Evolutionary conservation across 352 stramenopile species (phyloP), one percentile per base, ranked within the genome.

Genomic region (Phytophthora cajani): DNA sequence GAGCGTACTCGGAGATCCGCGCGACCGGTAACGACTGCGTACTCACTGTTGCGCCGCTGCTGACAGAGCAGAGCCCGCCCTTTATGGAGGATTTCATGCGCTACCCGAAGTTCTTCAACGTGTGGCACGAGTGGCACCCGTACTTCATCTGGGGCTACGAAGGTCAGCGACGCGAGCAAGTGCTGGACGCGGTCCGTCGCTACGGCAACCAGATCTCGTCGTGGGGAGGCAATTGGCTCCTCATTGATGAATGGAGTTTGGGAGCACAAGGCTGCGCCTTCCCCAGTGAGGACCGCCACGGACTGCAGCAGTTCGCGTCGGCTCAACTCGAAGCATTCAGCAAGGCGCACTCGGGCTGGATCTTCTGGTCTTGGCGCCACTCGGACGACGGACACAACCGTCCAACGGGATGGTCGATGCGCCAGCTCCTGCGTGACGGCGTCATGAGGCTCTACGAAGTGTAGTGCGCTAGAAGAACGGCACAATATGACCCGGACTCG

Each of bases 61-160:
- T 94, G 58, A 89, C 72, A 32, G 75, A 89, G 50, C 85, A 94
- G 33, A 61, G 61, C 9, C 80, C 84, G 0, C 77, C 80, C 11
- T 67, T 68, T n/a, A 87, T 93, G 78, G 78, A 80, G 25, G 82
- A 82, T 33, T 80, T 94, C 36, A 82, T 94, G 77, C 58, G 71
- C 21, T 81, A 75, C n/a, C 79, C 82, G 0, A 70, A 68, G 36
- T 89, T 81, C 56, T 79, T 52, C n/a, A 96, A 96, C 38, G 86
- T 96, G 23, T 96, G 89, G 89, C 79, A 92, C 68, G 89, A 96
- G 58, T 96, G 87, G 87, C 89, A 96, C 57, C 84, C 74, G 50
- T 96, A 96, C 75, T 94, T 94, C 54, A 74, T 96, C 32, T 96
- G 87, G 89, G 89, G 89, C 60, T 95, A 90, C 64, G 84, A 94